Conservation (phyloP, 768 basidiomycete species). For the Coprinopsis marcescibilis region DNA sequence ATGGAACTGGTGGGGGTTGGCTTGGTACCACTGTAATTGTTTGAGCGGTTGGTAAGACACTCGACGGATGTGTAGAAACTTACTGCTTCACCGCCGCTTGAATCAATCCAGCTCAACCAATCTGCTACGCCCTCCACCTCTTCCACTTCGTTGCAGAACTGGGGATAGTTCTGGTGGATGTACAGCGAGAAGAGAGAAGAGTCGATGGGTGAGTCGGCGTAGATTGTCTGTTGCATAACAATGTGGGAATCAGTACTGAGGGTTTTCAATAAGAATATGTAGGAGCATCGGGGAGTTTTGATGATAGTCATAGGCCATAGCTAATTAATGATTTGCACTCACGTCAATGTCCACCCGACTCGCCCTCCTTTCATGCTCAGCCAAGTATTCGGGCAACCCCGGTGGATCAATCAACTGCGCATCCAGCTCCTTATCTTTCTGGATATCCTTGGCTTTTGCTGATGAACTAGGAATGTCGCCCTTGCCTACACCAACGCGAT, state of each 20-base stretch:
- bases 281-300: too few relatives aligned
- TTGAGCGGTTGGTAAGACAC: not conserved
- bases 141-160: constrained; percentile 75
- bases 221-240: constrained; percentile 47
- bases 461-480: constrained; percentile 58
- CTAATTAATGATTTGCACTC: too few relatives aligned
- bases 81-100: constrained; percentile 59
- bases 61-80: constrained; percentile 17
- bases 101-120: constrained; percentile 73
- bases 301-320: too few relatives aligned
- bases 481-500: constrained; percentile 46
- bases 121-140: constrained; percentile 67
- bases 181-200: constrained; percentile 85
- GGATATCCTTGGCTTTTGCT: constrained; percentile 55
- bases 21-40: constrained; percentile 50
- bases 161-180: constrained; percentile 89
- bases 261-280: too few relatives aligned
- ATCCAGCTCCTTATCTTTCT: constrained; percentile 56
- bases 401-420: constrained; percentile 47
- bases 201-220: constrained; percentile 86
- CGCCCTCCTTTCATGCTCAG: constrained; percentile 52
- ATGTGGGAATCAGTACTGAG: not conserved
- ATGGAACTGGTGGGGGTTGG: constrained; percentile 85
- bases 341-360: constrained; percentile 81
- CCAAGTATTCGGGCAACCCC: constrained; percentile 53